Percentiles rank a stretch among this genome's conserved stretches.
Evolutionary conservation across 805 yeast genomes (phyloP).

Genomic region (Metschnikowia reukaufii): DNA sequence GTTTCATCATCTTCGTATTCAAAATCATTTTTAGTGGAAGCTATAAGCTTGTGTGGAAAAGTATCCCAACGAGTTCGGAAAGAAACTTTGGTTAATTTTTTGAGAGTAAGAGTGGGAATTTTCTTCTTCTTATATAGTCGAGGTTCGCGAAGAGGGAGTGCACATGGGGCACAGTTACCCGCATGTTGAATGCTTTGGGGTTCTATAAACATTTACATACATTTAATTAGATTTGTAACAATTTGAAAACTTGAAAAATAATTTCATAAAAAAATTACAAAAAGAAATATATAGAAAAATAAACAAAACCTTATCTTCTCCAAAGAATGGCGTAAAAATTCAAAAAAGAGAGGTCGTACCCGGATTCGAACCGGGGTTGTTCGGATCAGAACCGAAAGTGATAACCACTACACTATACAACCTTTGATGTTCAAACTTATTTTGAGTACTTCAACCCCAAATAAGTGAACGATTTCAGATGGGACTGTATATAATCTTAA

Average conservation of each 20-base stretch:
- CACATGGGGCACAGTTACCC: slow-evolving; percentile 14
- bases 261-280: neutral
- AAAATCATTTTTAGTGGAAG: slow-evolving; percentile 13
- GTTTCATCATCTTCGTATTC: slow-evolving; percentile 41
- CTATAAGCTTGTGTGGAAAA: slow-evolving; percentile 26
- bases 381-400: slow-evolving; percentile 81
- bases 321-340: too few relatives aligned
- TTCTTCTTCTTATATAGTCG: slow-evolving; percentile 11
- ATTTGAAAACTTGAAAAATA: too few relatives aligned
- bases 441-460: too few relatives aligned
- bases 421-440: slow-evolving; percentile 17
- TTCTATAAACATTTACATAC: too few relatives aligned
- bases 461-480: too few relatives aligned
- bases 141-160: slow-evolving; percentile 16
- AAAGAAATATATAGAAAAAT: neutral
- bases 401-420: slow-evolving; percentile 77
- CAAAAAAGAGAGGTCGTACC: slow-evolving; percentile 84
- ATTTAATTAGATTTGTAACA: too few relatives aligned
- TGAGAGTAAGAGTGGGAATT: neutral
- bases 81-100: neutral
- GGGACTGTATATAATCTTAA: too few relatives aligned
- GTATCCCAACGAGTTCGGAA: slow-evolving; percentile 13
- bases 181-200: slow-evolving; percentile 4
- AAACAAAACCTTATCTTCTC: too few relatives aligned
- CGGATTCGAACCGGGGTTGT: slow-evolving; percentile 86